Percentiles rank a stretch among this genome's conserved stretches.
Conservation (phyloP, 2,329 filamentous ascomycete species). For the Cladosporium austrohemisphaericum region DNA sequence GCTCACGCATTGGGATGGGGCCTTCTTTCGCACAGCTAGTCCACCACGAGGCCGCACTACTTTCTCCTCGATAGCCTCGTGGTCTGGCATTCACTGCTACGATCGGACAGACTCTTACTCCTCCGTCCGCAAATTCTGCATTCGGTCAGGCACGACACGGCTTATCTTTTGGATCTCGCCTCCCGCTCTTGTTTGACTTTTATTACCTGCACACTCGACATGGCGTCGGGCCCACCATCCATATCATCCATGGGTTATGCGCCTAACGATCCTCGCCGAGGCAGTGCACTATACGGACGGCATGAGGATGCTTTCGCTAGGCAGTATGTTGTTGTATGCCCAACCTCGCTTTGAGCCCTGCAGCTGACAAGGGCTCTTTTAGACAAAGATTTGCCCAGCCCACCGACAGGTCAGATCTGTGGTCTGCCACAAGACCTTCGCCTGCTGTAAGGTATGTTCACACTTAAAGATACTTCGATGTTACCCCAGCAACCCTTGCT, state of each 20-base stretch:
- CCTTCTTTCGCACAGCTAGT: conserved; percentile 12
- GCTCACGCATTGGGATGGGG: conserved; percentile 13
- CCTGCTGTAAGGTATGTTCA: conserved; percentile 28
- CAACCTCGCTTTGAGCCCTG: not conserved
- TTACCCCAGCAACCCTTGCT: conserved; percentile 20
- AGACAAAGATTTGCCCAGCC: conserved; percentile 27
- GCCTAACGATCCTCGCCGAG: conserved; percentile 19
- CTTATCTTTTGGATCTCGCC: conserved; percentile 5
- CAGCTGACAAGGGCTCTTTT: conserved; percentile 8
- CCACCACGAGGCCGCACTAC: conserved; percentile 14
- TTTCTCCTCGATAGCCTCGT: conserved; percentile 14
- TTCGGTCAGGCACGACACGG: conserved; percentile 12
- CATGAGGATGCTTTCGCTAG: conserved; percentile 21
- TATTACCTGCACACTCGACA: conserved; percentile 15
- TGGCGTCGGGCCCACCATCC: conserved; percentile 18
- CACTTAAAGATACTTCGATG: conserved; percentile 15
- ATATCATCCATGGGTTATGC: conserved; percentile 27
- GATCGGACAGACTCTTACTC: not conserved
- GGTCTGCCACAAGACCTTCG: conserved; percentile 26
- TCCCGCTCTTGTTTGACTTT: conserved; percentile 10
- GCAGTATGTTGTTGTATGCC: conserved; percentile 19
- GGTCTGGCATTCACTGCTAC: conserved; percentile 10
- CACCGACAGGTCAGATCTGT: conserved; percentile 26
- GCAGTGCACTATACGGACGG: conserved; percentile 17
- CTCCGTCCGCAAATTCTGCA: conserved; percentile 1